phyloP scores from a whole-genome alignment of 2,329 filamentous ascomycete species.

The Fusarium falciforme region DNA sequence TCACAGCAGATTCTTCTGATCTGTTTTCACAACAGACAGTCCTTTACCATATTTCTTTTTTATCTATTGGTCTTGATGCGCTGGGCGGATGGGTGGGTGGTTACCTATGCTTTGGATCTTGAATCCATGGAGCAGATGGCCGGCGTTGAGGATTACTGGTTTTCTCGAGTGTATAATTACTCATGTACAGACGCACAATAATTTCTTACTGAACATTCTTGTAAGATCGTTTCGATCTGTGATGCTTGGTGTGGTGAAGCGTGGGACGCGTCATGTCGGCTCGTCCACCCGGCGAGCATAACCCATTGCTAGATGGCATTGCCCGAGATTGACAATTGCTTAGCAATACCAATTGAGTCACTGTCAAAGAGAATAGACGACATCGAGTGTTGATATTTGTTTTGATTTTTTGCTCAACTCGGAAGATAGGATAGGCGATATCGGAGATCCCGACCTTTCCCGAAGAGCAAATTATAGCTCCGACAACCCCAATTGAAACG shows the following conservation, averaged over 20 bases:
- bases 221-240: background rate
- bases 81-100: conserved; percentile 1
- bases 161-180: conserved; percentile 28
- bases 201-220: conserved; percentile 8
- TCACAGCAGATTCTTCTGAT: conserved; percentile 7
- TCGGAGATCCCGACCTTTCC: conserved; percentile 43
- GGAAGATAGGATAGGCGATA: conserved; percentile 30
- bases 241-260: background rate
- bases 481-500: conserved; percentile 34
- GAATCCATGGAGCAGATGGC: conserved; percentile 23
- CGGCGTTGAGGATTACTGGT: conserved; percentile 37
- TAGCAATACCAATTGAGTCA: background rate
- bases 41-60: conserved; percentile 31
- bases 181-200: conserved; percentile 18
- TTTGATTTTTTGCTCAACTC: conserved; percentile 28
- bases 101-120: conserved; percentile 30
- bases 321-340: background rate
- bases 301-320: background rate
- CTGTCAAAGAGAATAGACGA: background rate
- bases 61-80: conserved; percentile 19
- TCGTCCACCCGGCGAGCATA: too few relatives aligned
- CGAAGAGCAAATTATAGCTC: conserved; percentile 40
- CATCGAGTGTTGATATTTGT: conserved; percentile 23
- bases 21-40: background rate
- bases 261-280: background rate